Conservation (phyloP, 2,329 filamentous ascomycete species). For the Akanthomyces uredinophilus region DNA sequence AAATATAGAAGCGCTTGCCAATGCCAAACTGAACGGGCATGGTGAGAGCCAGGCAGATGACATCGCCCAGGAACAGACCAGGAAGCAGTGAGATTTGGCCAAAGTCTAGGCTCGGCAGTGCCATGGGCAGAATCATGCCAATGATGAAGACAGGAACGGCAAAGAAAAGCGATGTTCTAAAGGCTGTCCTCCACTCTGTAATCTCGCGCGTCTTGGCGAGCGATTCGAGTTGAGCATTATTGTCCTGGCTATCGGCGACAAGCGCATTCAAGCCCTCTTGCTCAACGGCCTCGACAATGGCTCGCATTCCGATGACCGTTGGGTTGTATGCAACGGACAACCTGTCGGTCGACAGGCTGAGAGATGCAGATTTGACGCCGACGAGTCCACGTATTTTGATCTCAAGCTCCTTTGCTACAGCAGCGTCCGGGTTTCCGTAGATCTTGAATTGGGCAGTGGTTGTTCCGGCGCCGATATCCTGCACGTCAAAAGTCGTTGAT, state of each 20-base stretch:
- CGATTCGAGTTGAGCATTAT: conserved; percentile 93
- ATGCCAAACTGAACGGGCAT: conserved; percentile 96
- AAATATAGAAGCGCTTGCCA: conserved; percentile 87
- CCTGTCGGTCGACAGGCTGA: conserved; percentile 69
- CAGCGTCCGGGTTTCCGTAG: conserved; percentile 70
- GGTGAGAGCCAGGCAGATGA: conserved; percentile 78
- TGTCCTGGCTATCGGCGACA: conserved; percentile 87
- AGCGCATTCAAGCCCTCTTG: conserved; percentile 81
- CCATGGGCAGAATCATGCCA: conserved; percentile 93
- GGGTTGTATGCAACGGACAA: conserved; percentile 71
- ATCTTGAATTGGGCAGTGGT: conserved; percentile 74
- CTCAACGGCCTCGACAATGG: conserved; percentile 78
- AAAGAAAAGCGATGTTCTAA: conserved; percentile 71
- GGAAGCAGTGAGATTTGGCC: conserved; percentile 61
- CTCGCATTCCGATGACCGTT: conserved; percentile 68
- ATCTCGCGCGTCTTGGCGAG: conserved; percentile 96
- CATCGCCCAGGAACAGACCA: conserved; percentile 82
- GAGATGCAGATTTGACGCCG: conserved; percentile 68
- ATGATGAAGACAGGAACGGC: conserved; percentile 87
- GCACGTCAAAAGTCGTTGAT: conserved; percentile 61
- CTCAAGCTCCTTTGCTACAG: conserved; percentile 68
- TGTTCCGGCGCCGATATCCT: conserved; percentile 48
- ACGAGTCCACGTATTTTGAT: conserved; percentile 56
- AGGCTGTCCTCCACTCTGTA: conserved; percentile 81
- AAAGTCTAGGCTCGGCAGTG: conserved; percentile 68